These are phyloP conservation scores for Alternaria arbusti DNA, from an alignment of 2,329 filamentous ascomycete genomes.

Conservation along the genomic window DNA sequence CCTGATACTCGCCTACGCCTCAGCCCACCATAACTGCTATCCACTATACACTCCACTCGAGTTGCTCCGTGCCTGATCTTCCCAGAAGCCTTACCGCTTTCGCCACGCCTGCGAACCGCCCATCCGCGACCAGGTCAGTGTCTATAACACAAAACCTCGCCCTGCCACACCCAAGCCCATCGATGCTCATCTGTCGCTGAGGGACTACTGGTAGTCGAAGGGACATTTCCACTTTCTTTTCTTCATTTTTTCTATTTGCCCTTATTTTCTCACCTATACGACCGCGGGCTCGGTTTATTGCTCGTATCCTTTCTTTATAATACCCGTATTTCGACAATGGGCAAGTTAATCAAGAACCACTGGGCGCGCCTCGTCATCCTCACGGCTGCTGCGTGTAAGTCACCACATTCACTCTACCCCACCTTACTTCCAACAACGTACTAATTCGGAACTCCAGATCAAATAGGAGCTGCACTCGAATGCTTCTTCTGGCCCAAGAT, in stretches of 20 bases:
- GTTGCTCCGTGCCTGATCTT: constrained; percentile 31
- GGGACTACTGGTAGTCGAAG: constrained; percentile 49
- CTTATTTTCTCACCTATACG: constrained; percentile 20
- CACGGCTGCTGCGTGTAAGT: constrained; percentile 77
- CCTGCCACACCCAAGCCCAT: constrained; percentile 22
- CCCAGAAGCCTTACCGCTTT: constrained; percentile 17
- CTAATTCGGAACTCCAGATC: constrained; percentile 64
- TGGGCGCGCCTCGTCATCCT: constrained; percentile 94
- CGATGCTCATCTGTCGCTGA: constrained; percentile 39
- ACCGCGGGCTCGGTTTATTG: constrained; percentile 39
- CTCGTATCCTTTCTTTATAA: constrained; percentile 39
- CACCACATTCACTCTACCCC: no score
- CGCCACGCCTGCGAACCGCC: constrained; percentile 18
- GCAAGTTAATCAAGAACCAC: constrained; percentile 99
- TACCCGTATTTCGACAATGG: constrained; percentile 65
- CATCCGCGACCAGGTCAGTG: constrained; percentile 17
- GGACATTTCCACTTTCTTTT: constrained; percentile 16
- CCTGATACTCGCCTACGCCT: constrained; percentile 45
- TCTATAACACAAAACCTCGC: constrained; percentile 44
- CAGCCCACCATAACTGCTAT: constrained; percentile 29
- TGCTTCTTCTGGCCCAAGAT: constrained; percentile 99
- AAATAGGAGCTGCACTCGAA: constrained; percentile 82
- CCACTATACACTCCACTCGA: constrained; percentile 8
- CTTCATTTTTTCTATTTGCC: constrained; percentile 11
- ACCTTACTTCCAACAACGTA: no score